Evolutionary conservation across 2,329 filamentous ascomycete species (phyloP).

Genomic region (Xylaria digitata): DNA sequence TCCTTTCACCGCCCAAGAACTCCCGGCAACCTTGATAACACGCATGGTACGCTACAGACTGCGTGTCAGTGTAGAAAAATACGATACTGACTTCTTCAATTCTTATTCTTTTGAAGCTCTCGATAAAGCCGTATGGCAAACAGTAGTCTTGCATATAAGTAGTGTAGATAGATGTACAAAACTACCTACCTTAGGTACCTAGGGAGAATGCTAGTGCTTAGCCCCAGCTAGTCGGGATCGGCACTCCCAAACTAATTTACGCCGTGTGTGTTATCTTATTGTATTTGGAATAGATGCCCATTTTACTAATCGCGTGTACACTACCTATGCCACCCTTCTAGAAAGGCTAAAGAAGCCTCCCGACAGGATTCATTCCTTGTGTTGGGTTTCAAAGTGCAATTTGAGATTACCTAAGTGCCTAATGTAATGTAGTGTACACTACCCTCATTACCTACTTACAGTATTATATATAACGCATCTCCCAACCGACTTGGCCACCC

Average conservation of each 20-base stretch:
- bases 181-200: not conserved
- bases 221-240: constrained; percentile 23
- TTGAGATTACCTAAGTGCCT: no score
- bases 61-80: not conserved
- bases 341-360: constrained; percentile 29
- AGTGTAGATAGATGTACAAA: not conserved
- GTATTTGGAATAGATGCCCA: constrained; percentile 29
- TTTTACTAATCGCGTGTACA: constrained; percentile 27
- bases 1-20: not conserved
- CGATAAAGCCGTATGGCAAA: constrained; percentile 1
- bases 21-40: not conserved
- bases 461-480: no score
- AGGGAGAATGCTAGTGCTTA: no score
- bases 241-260: constrained; percentile 30
- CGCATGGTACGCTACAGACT: not conserved
- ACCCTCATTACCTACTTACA: no score
- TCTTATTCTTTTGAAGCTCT: not conserved
- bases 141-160: not conserved
- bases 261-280: not conserved
- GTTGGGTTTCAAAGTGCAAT: not conserved
- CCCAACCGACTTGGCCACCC: no score
- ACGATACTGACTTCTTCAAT: no score
- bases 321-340: constrained; percentile 10
- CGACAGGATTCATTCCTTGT: not conserved
- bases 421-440: no score